Evolutionary conservation across 176 grass and related monocot genomes (phyloP).

Genomic region (barley (Hordeum vulgare)): DNA sequence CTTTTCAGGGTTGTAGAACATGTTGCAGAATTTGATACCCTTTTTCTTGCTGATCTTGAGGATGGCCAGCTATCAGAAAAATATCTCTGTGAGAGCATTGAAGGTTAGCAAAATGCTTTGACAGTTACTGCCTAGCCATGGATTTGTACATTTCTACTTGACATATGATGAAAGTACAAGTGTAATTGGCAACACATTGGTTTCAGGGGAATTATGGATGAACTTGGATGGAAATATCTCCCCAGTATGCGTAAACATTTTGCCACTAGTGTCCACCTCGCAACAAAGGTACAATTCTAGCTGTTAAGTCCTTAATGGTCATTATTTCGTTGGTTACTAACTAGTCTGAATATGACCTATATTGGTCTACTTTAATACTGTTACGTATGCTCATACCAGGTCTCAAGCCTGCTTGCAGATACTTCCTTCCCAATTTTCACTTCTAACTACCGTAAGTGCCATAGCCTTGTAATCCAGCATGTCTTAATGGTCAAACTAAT

Average conservation of each 20-base stretch:
- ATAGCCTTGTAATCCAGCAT: neutral
- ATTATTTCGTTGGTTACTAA: conserved; percentile 17
- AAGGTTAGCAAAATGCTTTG: conserved; percentile 52
- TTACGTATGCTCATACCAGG: conserved; percentile 36
- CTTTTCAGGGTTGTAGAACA: conserved; percentile 57
- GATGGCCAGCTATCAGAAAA: conserved; percentile 50
- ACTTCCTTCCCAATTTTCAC: conserved; percentile 62
- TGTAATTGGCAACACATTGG: conserved; percentile 29
- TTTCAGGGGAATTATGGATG: conserved; percentile 96
- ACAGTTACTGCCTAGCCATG: neutral
- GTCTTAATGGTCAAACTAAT: conserved; percentile 26
- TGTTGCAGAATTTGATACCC: conserved; percentile 54
- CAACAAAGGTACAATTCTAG: conserved; percentile 51
- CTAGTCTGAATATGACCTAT: neutral
- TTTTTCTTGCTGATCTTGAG: conserved; percentile 82
- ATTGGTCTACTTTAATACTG: conserved; percentile 12
- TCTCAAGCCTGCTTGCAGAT: conserved; percentile 58
- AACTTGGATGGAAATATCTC: conserved; percentile 83
- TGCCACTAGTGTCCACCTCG: conserved; percentile 50
- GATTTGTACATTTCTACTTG: neutral
- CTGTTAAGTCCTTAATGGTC: conserved; percentile 9
- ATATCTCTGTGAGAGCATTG: conserved; percentile 47
- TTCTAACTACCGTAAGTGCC: conserved; percentile 72
- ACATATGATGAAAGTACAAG: neutral
- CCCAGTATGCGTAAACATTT: conserved; percentile 86